Evolutionary conservation across 2,329 filamentous ascomycete species (phyloP), one percentile per base, ranked within the genome.

Genomic region (Phoma herbarum): DNA sequence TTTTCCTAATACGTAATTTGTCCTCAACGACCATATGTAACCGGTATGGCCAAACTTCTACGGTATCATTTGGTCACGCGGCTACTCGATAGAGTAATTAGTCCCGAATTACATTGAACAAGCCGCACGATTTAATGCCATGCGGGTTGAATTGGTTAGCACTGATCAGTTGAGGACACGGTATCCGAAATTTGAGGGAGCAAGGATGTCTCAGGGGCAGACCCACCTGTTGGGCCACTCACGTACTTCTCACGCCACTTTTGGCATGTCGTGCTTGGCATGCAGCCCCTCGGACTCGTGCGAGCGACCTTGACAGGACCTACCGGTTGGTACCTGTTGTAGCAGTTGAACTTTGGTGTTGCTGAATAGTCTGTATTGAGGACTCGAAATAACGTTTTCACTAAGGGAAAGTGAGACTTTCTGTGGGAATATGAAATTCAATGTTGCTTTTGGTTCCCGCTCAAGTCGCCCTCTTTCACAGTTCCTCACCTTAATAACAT

Each of bases 191-290:
- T 46, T 42, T 42, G 47, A 47, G 23, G 42, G 25, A 57, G 54
- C 54, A 57, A 33, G 54, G 54, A 47, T 57, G 20, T 52, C 18
- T 57, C 33, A 52, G 42, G 54, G 47, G 54, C 33, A 52, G 47
- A 42, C 41, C 52, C 35, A 43, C 52, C 39, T 50, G 46, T 39
- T 56, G 8, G 37, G 46, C 52, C 46, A 46, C 46, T 51, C 46
- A 57, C 53, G 46, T 51, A 45, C 53, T 45, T 50, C 29, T 51
- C 23, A 46, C 41, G 41, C 47, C 54, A 51, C 33, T 57, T 51
- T 51, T 46, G 46, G 53, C 41, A 57, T 41, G 46, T 46, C 11
- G 39, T 56, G 46, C 45, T 56, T 45, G 53, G 46, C 53, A 56
- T 56, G 53, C 46, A 50, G 46, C 29, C 53, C 26, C 23, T 56